Evolutionary conservation across 768 basidiomycete genomes (phyloP).

Genomic region (Suillus alpinus): DNA sequence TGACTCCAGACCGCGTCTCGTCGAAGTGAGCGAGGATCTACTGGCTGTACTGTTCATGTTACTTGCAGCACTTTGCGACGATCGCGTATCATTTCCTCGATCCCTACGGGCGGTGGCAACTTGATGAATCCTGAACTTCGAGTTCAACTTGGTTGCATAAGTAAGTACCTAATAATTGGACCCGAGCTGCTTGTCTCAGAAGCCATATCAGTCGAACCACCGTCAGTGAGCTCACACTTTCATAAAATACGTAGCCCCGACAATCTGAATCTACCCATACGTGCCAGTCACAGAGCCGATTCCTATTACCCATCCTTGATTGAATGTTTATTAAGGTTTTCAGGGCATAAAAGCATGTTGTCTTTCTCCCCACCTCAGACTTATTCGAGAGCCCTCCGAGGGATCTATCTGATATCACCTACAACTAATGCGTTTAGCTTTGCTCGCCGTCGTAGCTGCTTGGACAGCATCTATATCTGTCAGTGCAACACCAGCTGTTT

Average conservation of each 20-base stretch:
- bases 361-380: not conserved
- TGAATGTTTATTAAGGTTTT: not conserved
- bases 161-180: not conserved
- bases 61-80: slow-evolving; percentile 40
- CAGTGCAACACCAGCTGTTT: not conserved
- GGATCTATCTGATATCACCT: not conserved
- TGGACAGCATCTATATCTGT: not conserved
- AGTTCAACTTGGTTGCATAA: too few species aligned
- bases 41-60: slow-evolving; percentile 94
- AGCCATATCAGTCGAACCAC: not conserved
- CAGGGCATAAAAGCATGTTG: not conserved
- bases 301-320: too few species aligned
- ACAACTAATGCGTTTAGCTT: not conserved
- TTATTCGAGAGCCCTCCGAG: not conserved
- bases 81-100: too few species aligned
- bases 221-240: not conserved
- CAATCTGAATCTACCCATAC: not conserved
- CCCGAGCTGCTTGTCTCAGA: not conserved
- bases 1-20: slow-evolving; percentile 65
- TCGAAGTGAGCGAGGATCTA: slow-evolving; percentile 89
- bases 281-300: not conserved
- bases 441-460: not conserved
- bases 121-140: too few species aligned
- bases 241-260: not conserved
- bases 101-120: too few species aligned